Evolutionary conservation across 371 early-diverging fungal species (phyloP).

Genomic region (Rhizopus arrhizus): DNA sequence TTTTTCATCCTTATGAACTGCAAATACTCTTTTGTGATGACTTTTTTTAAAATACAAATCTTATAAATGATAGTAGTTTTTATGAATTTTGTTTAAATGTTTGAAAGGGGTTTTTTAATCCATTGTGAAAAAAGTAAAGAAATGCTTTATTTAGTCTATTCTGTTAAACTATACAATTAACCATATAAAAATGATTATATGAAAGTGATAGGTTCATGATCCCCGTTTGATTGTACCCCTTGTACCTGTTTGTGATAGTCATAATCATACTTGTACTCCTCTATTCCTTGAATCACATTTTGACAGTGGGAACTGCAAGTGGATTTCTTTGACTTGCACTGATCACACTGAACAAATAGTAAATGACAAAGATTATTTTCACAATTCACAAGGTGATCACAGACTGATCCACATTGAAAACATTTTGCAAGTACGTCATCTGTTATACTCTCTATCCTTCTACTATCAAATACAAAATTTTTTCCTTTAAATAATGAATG

Average conservation of each 20-base stretch:
- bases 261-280: slow-evolving; percentile 36
- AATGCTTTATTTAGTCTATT: too few relatives aligned
- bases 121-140: too few relatives aligned
- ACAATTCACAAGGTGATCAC: slow-evolving; percentile 70
- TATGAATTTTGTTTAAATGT: too few relatives aligned
- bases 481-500: slow-evolving; percentile 70
- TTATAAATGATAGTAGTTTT: too few relatives aligned
- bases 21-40: too few relatives aligned
- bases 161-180: too few relatives aligned
- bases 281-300: slow-evolving; percentile 44
- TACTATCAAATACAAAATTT: slow-evolving; percentile 81
- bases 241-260: slow-evolving; percentile 52
- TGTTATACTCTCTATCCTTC: slow-evolving; percentile 73
- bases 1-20: too few relatives aligned
- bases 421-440: slow-evolving; percentile 65
- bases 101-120: too few relatives aligned
- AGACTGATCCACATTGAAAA: slow-evolving; percentile 70
- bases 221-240: neutral
- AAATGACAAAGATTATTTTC: slow-evolving; percentile 67
- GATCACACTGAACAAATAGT: slow-evolving; percentile 70
- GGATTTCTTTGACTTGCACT: slow-evolving; percentile 55
- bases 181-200: neutral
- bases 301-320: slow-evolving; percentile 63
- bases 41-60: too few relatives aligned
- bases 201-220: too few relatives aligned